phyloP scores from a whole-genome alignment of 495 filamentous ascomycete species.

The Talaromyces adpressus region DNA sequence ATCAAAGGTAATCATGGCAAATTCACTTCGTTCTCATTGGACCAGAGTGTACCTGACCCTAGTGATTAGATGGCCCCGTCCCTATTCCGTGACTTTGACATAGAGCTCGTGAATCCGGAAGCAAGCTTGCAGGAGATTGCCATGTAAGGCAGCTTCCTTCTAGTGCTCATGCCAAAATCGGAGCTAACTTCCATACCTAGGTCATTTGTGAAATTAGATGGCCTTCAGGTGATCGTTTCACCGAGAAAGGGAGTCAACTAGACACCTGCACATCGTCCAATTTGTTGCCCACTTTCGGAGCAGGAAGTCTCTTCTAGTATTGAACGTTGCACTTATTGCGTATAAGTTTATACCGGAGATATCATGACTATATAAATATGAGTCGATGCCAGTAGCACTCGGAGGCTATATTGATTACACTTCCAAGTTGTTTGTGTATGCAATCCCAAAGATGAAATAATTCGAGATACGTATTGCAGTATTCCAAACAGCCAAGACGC shows the following conservation, averaged over 20 bases:
- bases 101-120: background rate
- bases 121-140: background rate
- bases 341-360: background rate
- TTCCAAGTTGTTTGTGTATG: background rate
- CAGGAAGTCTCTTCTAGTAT: background rate
- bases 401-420: background rate
- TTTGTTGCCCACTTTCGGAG: background rate
- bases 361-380: background rate
- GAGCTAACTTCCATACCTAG: background rate
- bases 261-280: background rate
- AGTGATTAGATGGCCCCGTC: background rate
- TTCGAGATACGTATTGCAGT: background rate
- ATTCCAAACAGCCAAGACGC: background rate
- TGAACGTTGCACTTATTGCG: background rate
- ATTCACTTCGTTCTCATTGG: background rate
- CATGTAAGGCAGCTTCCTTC: background rate
- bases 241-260: background rate
- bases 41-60: background rate
- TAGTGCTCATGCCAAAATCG: background rate
- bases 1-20: background rate
- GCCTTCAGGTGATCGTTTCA: background rate
- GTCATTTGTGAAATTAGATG: background rate
- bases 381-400: background rate
- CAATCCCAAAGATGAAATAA: background rate
- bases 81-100: background rate